phyloP scores from a whole-genome alignment of 1,284 basidiomycete genomes.

The Ganoderma multipileum region DNA sequence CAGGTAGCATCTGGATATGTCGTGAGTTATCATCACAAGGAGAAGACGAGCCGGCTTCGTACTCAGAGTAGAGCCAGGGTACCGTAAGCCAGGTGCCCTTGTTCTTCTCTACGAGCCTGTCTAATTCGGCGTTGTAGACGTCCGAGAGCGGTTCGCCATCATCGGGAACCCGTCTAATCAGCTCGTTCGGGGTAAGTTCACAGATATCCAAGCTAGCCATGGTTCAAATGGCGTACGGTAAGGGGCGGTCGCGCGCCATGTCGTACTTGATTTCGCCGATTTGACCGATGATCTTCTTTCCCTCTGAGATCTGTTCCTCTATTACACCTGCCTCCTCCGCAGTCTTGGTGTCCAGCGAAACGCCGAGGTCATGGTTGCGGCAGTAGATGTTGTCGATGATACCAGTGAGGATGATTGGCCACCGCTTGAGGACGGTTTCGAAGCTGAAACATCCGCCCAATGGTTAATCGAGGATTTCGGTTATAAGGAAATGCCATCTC shows the following conservation, averaged over 20 bases:
- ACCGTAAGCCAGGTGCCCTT: constrained; percentile 89
- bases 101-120: constrained; percentile 51
- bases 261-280: constrained; percentile 89
- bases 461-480: neutral
- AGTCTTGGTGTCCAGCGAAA: constrained; percentile 40
- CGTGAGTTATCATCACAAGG: neutral
- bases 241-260: constrained; percentile 81
- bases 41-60: constrained; percentile 19
- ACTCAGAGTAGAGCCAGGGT: constrained; percentile 96
- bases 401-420: constrained; percentile 90
- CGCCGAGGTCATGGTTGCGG: constrained; percentile 53
- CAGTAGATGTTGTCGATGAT: constrained; percentile 78
- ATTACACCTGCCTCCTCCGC: constrained; percentile 27
- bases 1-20: constrained; percentile 21
- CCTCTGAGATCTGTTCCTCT: constrained; percentile 65
- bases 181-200: neutral
- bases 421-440: constrained; percentile 68
- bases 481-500: neutral
- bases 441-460: constrained; percentile 46
- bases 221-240: constrained; percentile 60
- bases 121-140: constrained; percentile 80
- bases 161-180: constrained; percentile 65
- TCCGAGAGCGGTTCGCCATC: constrained; percentile 76
- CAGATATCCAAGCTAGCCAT: constrained; percentile 3
- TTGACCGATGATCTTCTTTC: constrained; percentile 81